Conservation (phyloP, 208 protist species). For the Acanthamoeba triangularis region DNA sequence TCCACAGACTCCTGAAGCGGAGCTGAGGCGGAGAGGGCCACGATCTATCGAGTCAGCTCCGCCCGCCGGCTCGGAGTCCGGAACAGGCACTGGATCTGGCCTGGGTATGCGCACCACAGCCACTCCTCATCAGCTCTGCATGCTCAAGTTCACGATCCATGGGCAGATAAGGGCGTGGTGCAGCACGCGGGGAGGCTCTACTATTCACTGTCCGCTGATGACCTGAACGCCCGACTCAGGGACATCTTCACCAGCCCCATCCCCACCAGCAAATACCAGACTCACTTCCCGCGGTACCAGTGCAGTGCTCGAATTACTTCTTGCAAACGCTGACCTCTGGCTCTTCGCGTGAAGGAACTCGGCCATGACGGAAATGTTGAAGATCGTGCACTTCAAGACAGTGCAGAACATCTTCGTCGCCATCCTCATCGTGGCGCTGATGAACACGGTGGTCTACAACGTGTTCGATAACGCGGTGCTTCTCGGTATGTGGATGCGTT, state of each 20-base stretch:
- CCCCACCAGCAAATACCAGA: slow-evolving; percentile 71
- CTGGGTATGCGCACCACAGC: background rate
- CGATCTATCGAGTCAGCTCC: background rate
- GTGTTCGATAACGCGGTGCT: slow-evolving; percentile 21
- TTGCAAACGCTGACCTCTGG: too few relatives aligned
- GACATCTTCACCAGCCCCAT: slow-evolving; percentile 55
- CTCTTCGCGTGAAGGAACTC: slow-evolving; percentile 21
- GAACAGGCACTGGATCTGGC: background rate
- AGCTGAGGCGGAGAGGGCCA: background rate
- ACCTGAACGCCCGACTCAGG: background rate
- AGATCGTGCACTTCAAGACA: slow-evolving; percentile 75
- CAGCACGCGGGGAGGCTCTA: slow-evolving; percentile 48
- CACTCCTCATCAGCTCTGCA: background rate
- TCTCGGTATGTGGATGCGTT: too few relatives aligned
- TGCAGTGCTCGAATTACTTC: too few relatives aligned
- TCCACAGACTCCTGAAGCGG: background rate
- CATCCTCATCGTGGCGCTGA: slow-evolving; percentile 21
- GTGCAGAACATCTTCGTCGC: slow-evolving; percentile 75
- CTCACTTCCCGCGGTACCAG: slow-evolving; percentile 55
- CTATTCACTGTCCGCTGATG: slow-evolving; percentile 42
- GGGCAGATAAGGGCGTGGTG: background rate
- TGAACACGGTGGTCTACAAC: slow-evolving; percentile 64
- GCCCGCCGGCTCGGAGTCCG: background rate
- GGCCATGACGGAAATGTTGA: slow-evolving; percentile 73
- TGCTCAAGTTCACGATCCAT: background rate